These are phyloP conservation scores for Lasiosphaeria ovina DNA, from an alignment of 495 filamentous ascomycete species.

Conservation along the genomic window DNA sequence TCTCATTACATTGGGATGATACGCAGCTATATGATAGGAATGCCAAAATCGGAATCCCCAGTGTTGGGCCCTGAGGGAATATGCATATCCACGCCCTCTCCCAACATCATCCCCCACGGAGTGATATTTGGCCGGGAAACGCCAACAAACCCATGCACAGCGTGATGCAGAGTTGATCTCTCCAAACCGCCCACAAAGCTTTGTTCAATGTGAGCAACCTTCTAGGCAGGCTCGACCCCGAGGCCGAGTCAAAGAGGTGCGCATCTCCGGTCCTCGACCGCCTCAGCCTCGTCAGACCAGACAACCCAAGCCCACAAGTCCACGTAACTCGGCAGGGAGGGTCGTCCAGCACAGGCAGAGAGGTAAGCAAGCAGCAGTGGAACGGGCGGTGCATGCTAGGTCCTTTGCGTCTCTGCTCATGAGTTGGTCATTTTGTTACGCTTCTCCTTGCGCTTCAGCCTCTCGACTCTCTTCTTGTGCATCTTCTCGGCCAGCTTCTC, in stretches of 20 bases:
- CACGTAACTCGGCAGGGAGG: not conserved
- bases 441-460: constrained; percentile 92
- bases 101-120: not conserved
- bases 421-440: constrained; percentile 94
- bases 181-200: not conserved
- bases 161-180: not conserved
- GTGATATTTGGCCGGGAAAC: not conserved
- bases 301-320: too few relatives aligned
- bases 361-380: not conserved
- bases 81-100: not conserved
- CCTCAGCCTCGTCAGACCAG: too few relatives aligned
- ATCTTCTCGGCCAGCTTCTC: constrained; percentile 96
- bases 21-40: not conserved
- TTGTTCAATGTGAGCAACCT: too few relatives aligned
- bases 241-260: too few relatives aligned
- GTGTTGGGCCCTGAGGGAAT: not conserved
- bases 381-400: not conserved
- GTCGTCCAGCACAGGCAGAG: not conserved
- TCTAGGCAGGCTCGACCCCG: too few relatives aligned
- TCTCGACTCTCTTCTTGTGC: constrained; percentile 91
- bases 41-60: not conserved
- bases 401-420: constrained; percentile 42
- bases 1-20: too few relatives aligned
- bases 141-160: not conserved
- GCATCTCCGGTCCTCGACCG: too few relatives aligned